These are phyloP conservation scores for Combretum micranthum DNA, from an alignment of 345 rosid species.

Conservation along the genomic window DNA sequence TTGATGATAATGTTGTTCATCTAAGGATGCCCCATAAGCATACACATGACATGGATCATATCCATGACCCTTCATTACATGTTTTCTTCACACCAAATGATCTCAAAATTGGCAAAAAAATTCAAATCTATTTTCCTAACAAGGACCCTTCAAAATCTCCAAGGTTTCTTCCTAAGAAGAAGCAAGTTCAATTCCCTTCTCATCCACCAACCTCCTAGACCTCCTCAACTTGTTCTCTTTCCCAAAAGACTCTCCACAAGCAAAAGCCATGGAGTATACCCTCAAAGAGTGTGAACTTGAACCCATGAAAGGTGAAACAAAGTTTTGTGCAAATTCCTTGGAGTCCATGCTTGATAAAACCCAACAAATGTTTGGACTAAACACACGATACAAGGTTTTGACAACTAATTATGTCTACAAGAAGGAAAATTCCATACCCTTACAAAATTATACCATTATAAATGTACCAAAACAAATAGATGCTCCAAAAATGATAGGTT, in stretches of 20 bases:
- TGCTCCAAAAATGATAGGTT: slow-evolving; percentile 32
- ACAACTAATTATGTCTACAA: slow-evolving; percentile 23
- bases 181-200: slow-evolving; percentile 58
- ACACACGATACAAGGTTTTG: slow-evolving; percentile 23
- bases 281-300: slow-evolving; percentile 38
- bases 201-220: slow-evolving; percentile 32
- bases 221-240: slow-evolving; percentile 56
- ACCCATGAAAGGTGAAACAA: slow-evolving; percentile 41
- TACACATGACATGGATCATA: not conserved
- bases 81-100: slow-evolving; percentile 46
- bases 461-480: slow-evolving; percentile 23
- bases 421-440: not conserved
- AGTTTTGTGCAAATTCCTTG: slow-evolving; percentile 52
- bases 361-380: slow-evolving; percentile 29
- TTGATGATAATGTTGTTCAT: not conserved
- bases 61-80: slow-evolving; percentile 30
- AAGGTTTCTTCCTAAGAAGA: slow-evolving; percentile 44
- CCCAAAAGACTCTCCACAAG: slow-evolving; percentile 48
- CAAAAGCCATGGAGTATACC: slow-evolving; percentile 54
- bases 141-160: slow-evolving; percentile 33
- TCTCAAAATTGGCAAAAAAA: slow-evolving; percentile 35
- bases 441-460: slow-evolving; percentile 44
- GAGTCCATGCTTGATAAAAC: slow-evolving; percentile 65
- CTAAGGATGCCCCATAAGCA: not conserved
- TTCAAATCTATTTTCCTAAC: slow-evolving; percentile 31